Base-by-base conservation (phyloP, 2,329 filamentous ascomycete genomes). In the Cyphellophora europaea region DNA sequence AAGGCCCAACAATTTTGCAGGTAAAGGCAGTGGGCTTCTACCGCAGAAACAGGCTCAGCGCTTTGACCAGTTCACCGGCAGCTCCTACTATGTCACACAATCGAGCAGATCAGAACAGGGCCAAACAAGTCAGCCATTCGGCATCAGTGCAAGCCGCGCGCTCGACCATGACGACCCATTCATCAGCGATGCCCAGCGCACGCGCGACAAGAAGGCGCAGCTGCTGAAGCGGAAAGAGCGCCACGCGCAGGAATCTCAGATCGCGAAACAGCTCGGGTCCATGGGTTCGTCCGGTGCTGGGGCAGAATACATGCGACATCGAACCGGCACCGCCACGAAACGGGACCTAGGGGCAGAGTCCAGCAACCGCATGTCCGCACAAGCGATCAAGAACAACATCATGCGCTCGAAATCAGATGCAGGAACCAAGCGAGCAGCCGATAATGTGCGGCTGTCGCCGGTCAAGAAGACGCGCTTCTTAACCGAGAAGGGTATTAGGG, bases 401-500 rank as follows among this genome's bases (percentile, higher is more conserved):
- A 25, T 25, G 21, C 21, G 21, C 8, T 8, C 8, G 8, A n/a
- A 8, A 25, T 8, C 5, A 6, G 19, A 40, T 11, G 31, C 18
- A 13, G 41, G 34, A 28, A 25, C 44, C 12, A 49, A 54, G 21
- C 53, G 54, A 28, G 58, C 53, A 36, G 62, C 62, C 5, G 53
- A 56, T 15, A 49, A 54, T 29, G 56, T 66, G 18, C 54, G 58
- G 12, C 45, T 66, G 18, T 57, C 59, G 12, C 61, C 61, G 4
- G 51, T 57, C 2, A 54, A 50, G 45, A 59, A 45, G 52, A 87
- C 82, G 33, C 68, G 82, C n/a, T 87, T 88, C 52, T 71, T 87
- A 27, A 85, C 82, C 16, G 76, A 77, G 27, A 83, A 79, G 54
- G 82, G 82, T 0, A 87, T 88, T 42, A 72, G 77, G 36, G 81